Evolutionary conservation across 768 basidiomycete genomes (phyloP), one percentile per base, ranked within the genome.

Genomic region (Lentinula lateritia): DNA sequence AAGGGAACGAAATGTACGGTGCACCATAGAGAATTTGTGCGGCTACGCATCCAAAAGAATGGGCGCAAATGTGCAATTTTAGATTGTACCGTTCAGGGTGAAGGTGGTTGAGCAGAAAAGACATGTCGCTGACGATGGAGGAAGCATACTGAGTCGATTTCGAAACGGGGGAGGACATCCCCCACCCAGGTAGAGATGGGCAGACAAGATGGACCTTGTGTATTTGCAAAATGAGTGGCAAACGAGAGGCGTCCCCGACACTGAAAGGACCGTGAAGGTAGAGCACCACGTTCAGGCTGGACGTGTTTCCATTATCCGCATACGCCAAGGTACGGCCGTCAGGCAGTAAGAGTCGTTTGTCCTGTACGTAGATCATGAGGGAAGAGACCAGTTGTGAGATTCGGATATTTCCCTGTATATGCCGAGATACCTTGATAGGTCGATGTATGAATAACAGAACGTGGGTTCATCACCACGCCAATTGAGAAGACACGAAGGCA

Each of bases 171-270:
- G 83, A 81, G 5, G 84, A 80, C 50, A 74, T 74, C 3, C 84
- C 84, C 84, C 85, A 86, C 1, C 83, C 85, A 20, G 83, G 80
- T 36, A 86, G 78, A 9, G 84, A 81, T 3, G 83, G 83, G 10
- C 78, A 74, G 43, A 86, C 67, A 55, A 72, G 72, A 65, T 82
- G 83, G 4, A 81, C 69, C 48, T 75, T 66, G 63, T 74, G 79
- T 15, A 78, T 72, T 9, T 73, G 38, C 60, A 83, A 65, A 34
- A 70, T 65, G 13, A 68, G 73, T 2, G 78, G 73, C 7, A 73
- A 65, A 1, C 62, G 64, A 36, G 73, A 69, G 5, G 78, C 77
- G 35, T 76, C 72, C 5, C 83, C 85, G n/a, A 84, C 65, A 41
- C 75, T 70, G 67, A 86, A 84, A 5, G 73, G 73, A n/a, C 83